These are phyloP conservation scores for Lactarius sp. DNA, from an alignment of 768 basidiomycete genomes.

Conservation along the genomic window DNA sequence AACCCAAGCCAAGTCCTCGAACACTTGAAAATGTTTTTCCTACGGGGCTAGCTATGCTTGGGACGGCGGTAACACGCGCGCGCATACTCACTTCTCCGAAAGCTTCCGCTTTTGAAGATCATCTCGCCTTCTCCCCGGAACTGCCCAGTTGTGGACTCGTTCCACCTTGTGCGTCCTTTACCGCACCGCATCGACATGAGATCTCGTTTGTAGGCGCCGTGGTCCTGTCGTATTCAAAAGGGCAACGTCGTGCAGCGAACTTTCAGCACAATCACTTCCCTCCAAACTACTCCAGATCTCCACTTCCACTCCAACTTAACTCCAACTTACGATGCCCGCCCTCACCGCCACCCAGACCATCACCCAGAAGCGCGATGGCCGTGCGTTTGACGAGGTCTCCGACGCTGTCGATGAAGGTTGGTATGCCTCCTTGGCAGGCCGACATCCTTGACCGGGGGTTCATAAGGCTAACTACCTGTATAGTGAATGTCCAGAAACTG, in stretches of 20 bases:
- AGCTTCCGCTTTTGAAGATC: conserved; percentile 6
- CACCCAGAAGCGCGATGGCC: conserved; percentile 27
- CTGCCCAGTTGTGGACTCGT: neutral
- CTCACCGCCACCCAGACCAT: conserved; percentile 5
- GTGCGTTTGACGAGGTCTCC: conserved; percentile 40
- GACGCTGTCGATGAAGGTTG: conserved; percentile 48
- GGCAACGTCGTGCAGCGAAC: neutral
- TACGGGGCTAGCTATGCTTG: conserved; percentile 3
- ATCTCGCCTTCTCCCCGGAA: conserved; percentile 14
- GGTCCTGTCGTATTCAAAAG: conserved; percentile 12
- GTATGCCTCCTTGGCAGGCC: conserved; percentile 23
- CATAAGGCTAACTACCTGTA: conserved; percentile 1
- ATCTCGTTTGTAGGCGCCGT: conserved; percentile 17
- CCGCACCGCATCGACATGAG: conserved; percentile 4
- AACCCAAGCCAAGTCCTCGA: conserved; percentile 4
- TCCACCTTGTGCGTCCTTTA: neutral
- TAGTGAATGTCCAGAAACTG: conserved; percentile 68
- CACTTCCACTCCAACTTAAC: neutral
- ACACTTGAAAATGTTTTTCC: neutral
- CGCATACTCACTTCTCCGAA: conserved; percentile 8
- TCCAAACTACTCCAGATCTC: conserved; percentile 1
- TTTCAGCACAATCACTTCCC: conserved; percentile 13
- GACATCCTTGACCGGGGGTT: neutral
- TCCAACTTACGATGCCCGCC: conserved; percentile 16
- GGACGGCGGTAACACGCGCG: neutral